phyloP scores from a whole-genome alignment of 371 early-diverging fungal genomes.

The Rhizopus stolonifer region DNA sequence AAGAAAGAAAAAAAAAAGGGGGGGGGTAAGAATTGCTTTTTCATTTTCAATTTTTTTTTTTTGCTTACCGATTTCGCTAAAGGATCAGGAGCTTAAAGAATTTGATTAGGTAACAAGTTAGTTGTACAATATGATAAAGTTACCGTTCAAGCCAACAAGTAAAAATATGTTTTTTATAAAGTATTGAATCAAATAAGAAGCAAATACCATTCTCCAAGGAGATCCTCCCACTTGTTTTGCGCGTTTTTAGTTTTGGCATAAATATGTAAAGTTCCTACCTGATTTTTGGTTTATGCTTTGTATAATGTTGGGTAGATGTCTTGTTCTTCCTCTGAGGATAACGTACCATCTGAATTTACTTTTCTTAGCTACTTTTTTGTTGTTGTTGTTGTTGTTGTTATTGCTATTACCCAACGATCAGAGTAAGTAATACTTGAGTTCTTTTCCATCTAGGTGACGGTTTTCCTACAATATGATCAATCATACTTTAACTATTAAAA shows the following conservation, averaged over 20 bases:
- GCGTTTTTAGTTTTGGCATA: conserved; percentile 7
- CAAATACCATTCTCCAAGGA: conserved; percentile 79
- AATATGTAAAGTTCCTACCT: conserved; percentile 20
- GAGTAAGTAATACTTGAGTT: conserved; percentile 67
- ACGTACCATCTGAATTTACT: neutral
- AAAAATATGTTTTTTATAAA: conserved; percentile 57
- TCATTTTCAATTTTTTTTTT: neutral
- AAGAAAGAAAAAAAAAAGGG: conserved; percentile 4
- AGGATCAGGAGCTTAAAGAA: conserved; percentile 80
- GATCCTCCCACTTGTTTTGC: conserved; percentile 50
- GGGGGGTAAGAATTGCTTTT: too few relatives aligned
- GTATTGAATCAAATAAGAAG: conserved; percentile 68
- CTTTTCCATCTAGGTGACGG: conserved; percentile 90
- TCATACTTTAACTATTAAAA: conserved; percentile 51
- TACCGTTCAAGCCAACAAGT: conserved; percentile 61
- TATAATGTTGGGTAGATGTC: conserved; percentile 20
- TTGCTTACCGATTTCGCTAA: conserved; percentile 55
- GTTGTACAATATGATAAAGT: too few relatives aligned
- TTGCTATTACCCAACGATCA: conserved; percentile 11
- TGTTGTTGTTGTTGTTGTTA: too few relatives aligned
- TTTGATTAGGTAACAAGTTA: too few relatives aligned
- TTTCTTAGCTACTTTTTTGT: neutral
- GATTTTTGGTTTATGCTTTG: conserved; percentile 17
- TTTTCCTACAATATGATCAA: conserved; percentile 90
- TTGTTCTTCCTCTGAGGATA: conserved; percentile 34